Evolutionary conservation across 2,329 filamentous ascomycete genomes (phyloP).

Genomic region (Botrytis medusae): DNA sequence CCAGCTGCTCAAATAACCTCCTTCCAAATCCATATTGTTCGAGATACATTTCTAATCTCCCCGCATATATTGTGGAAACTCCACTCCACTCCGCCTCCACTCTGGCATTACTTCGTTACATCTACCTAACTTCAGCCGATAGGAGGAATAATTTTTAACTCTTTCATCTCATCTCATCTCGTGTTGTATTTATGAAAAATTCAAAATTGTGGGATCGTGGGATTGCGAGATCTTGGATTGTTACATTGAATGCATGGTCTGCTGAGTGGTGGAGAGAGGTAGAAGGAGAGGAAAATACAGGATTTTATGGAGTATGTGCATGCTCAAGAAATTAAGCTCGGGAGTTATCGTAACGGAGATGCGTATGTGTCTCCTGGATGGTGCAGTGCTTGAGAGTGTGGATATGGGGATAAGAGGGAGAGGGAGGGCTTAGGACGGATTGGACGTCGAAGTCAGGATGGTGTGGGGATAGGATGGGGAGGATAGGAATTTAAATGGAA

Average conservation of each 20-base stretch:
- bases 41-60: not conserved
- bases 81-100: not conserved
- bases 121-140: not conserved
- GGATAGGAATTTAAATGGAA: not conserved
- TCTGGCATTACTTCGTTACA: not conserved
- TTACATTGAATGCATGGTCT: not conserved
- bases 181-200: not conserved
- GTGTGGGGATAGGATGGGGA: not conserved
- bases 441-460: not conserved
- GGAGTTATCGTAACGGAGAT: not conserved
- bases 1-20: not conserved
- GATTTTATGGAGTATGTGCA: not conserved
- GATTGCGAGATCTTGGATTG: not conserved
- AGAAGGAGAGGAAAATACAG: not conserved
- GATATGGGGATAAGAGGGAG: not conserved
- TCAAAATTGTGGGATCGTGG: not conserved
- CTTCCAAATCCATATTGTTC: not conserved
- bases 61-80: conserved; percentile 7
- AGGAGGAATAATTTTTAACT: not conserved
- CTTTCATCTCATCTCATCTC: not conserved
- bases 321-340: not conserved
- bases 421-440: not conserved
- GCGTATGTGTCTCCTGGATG: not conserved
- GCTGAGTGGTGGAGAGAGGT: not conserved
- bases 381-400: not conserved